Conservation (phyloP, 345 rosid species). For the Acer campestre region DNA sequence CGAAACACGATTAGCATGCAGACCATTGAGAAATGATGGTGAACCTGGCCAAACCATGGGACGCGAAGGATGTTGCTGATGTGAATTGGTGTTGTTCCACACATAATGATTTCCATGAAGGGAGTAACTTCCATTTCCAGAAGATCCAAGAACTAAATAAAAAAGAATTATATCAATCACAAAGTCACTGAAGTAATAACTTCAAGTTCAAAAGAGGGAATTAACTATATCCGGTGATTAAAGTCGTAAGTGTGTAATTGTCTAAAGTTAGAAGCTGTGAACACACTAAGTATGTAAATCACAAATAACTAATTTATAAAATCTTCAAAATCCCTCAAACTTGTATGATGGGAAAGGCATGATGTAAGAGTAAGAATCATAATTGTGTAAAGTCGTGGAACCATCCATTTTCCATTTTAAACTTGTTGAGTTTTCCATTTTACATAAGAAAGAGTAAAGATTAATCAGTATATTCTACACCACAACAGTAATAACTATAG, state of each 20-base stretch:
- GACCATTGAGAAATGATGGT: conserved; percentile 68
- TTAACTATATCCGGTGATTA: neutral
- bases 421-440: neutral
- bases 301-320: neutral
- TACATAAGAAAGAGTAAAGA: neutral
- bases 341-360: neutral
- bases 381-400: neutral
- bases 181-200: conserved; percentile 9
- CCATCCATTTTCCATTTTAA: neutral
- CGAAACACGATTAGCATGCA: conserved; percentile 54
- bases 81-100: conserved; percentile 73
- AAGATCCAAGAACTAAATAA: conserved; percentile 62
- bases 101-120: conserved; percentile 56
- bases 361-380: neutral
- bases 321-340: neutral
- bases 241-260: neutral
- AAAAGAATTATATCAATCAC: conserved; percentile 9
- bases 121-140: conserved; percentile 66
- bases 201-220: neutral
- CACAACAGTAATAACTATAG: neutral
- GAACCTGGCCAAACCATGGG: conserved; percentile 83
- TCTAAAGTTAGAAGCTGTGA: neutral
- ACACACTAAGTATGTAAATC: neutral
- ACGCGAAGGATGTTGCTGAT: conserved; percentile 63
- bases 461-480: neutral